Base-by-base conservation (phyloP, 805 yeast species). In the Metschnikowia vanudenii region DNA sequence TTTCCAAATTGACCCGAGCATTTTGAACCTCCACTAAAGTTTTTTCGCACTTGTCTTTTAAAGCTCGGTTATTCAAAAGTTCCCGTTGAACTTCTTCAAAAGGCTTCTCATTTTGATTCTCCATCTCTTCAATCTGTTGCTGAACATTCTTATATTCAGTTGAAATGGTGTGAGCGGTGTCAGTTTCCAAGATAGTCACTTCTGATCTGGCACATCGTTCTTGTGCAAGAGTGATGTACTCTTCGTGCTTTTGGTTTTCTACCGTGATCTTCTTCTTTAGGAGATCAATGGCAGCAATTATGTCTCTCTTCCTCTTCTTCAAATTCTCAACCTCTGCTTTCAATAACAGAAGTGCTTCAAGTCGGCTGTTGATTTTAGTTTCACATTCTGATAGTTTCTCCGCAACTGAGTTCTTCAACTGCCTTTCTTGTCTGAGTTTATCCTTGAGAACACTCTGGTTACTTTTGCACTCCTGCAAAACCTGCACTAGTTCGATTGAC, bases 11-110 rank as follows among this genome's bases (percentile, higher is more conserved):
- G 4, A 58, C 42, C 12, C 61, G 55, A 0, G 68, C 62, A 28
- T 51, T 52, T 3, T 62, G 58, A 34, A 76, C 59, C 6, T 71
- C 67, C 0, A 60, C 55, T 14, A 75, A 68, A 37, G 69, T 74
- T 2, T 57, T 55, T 35, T 71, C 66, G 2, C 82, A 78, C 4
- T 68, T 67, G 12, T 67, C 72, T 46, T 69, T 73, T 39, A 68
- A 69, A 3, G 62, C 58, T 50, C 79, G 75, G 3, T 78, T 71
- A 12, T 59, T 59, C 13, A 74, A 67, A 37, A 79, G 75, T 29
- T 79, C 73, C 11, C 62, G 57, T 36, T 79, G 73, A 1, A 84
- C 80, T 31, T 78, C 77, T 41, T 81, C 84, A 39, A 79, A 76
- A 0, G 82, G 61, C 45, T 78, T 70, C 1, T 86, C 88, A 12